Evolutionary conservation across 140 eudicot genomes (phyloP).

Genomic region (Senecio squalidus): DNA sequence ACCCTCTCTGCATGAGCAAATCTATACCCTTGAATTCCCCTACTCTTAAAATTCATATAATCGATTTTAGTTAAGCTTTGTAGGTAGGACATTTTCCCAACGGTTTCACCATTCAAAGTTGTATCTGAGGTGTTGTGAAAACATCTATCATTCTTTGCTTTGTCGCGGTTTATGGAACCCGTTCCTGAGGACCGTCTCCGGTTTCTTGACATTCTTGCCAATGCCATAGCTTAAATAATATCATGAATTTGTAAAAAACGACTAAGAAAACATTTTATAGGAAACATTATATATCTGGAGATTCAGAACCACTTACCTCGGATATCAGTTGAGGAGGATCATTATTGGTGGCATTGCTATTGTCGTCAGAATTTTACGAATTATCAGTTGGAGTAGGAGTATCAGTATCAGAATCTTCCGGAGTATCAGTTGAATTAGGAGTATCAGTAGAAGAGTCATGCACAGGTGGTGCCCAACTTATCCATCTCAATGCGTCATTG

Average conservation of each 20-base stretch:
- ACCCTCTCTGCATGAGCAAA: slow-evolving; percentile 49
- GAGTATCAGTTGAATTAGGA: no score
- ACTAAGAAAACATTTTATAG: slow-evolving; percentile 6
- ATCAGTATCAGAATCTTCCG: no score
- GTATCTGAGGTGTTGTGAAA: background rate
- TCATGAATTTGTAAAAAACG: background rate
- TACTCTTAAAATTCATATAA: slow-evolving; percentile 28
- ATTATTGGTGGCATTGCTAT: no score
- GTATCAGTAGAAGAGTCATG: no score
- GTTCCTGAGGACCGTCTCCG: slow-evolving; percentile 47
- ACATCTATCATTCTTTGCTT: slow-evolving; percentile 28
- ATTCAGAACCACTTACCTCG: no score
- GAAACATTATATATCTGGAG: no score
- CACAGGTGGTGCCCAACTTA: no score
- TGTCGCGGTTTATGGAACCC: slow-evolving; percentile 28
- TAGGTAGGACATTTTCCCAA: slow-evolving; percentile 20
- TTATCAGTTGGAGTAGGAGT: no score
- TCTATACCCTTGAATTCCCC: slow-evolving; percentile 52
- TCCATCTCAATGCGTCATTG: no score
- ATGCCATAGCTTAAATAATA: slow-evolving; percentile 44
- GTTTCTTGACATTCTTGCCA: slow-evolving; percentile 74
- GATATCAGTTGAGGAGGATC: no score
- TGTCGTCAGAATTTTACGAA: no score
- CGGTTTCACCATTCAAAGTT: slow-evolving; percentile 1
- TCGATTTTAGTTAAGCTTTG: slow-evolving; percentile 25